Percentiles rank a stretch among this genome's conserved stretches.
Conservation (phyloP, 169 alveolate species). For the Ichthyophthirius multifiliis region DNA sequence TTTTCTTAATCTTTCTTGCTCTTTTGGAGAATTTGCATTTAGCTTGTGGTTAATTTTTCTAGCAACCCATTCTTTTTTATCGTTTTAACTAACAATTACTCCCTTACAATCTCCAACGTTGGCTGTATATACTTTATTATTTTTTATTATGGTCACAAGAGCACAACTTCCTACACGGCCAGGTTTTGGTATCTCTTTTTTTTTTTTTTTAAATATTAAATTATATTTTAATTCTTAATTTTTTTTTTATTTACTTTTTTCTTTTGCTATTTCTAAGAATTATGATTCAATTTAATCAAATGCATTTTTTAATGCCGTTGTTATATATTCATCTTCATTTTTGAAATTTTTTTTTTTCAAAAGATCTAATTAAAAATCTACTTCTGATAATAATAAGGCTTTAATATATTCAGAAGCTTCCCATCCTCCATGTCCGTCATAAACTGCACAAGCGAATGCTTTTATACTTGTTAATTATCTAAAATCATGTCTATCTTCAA, state of each 20-base stretch:
- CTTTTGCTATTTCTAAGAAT: constrained; percentile 46
- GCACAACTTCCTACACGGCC: constrained; percentile 82
- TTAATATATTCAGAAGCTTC: constrained; percentile 64
- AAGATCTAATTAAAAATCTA: constrained; percentile 42
- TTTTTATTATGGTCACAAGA: constrained; percentile 49
- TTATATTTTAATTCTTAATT: neutral
- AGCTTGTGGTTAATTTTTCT: constrained; percentile 55
- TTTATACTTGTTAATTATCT: constrained; percentile 38
- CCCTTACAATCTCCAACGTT: constrained; percentile 86
- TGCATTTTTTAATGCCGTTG: constrained; percentile 48
- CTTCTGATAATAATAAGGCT: constrained; percentile 38
- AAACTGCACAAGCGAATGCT: constrained; percentile 63
- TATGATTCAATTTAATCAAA: constrained; percentile 69
- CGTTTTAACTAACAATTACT: constrained; percentile 50
- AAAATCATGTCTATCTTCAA: constrained; percentile 72
- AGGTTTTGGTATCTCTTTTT: constrained; percentile 47
- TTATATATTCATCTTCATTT: constrained; percentile 34
- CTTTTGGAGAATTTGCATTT: constrained; percentile 62
- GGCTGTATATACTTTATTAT: constrained; percentile 70
- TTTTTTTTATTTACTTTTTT: constrained; percentile 30
- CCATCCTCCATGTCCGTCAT: constrained; percentile 88
- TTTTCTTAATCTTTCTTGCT: constrained; percentile 63
- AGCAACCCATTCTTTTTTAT: constrained; percentile 23
- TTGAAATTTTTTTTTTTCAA: constrained; percentile 9
- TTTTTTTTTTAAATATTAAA: neutral